phyloP scores from a whole-genome alignment of 257 asterid genomes.

The Fraxinus excelsior region DNA sequence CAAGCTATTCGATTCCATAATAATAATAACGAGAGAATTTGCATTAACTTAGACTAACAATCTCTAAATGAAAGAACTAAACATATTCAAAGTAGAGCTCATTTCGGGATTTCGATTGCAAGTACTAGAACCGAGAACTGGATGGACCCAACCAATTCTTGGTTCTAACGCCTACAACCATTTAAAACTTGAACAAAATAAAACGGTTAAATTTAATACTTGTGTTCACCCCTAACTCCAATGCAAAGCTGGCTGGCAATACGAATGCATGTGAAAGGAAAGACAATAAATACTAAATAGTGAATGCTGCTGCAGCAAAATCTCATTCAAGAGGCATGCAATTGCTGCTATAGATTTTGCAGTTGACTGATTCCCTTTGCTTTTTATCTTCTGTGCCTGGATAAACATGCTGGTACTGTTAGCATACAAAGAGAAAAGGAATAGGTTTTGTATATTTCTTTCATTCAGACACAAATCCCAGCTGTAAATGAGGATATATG shows the following conservation, averaged over 20 bases:
- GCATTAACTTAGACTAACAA: no score
- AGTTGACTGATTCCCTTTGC: constrained; percentile 22
- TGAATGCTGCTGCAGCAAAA: constrained; percentile 6
- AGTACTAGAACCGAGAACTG: no score
- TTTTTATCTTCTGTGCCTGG: constrained; percentile 13
- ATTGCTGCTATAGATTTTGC: constrained; percentile 19
- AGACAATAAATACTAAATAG: constrained; percentile 27
- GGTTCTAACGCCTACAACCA: no score
- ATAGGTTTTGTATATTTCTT: neutral
- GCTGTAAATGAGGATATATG: neutral
- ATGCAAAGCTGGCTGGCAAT: constrained; percentile 32
- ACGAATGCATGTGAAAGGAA: constrained; percentile 18
- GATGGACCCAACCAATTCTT: no score
- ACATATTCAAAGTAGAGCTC: no score
- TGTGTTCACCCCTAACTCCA: neutral
- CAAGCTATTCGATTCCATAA: neutral
- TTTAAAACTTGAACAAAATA: no score
- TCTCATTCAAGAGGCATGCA: constrained; percentile 26
- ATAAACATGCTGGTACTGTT: constrained; percentile 18
- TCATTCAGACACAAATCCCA: neutral
- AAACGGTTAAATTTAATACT: neutral
- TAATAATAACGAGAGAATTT: neutral
- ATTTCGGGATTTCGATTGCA: no score
- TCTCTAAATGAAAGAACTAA: no score
- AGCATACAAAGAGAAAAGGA: constrained; percentile 28